phyloP scores from a whole-genome alignment of 2,329 filamentous ascomycete genomes.

The Cylindrodendrum hubeiense region DNA sequence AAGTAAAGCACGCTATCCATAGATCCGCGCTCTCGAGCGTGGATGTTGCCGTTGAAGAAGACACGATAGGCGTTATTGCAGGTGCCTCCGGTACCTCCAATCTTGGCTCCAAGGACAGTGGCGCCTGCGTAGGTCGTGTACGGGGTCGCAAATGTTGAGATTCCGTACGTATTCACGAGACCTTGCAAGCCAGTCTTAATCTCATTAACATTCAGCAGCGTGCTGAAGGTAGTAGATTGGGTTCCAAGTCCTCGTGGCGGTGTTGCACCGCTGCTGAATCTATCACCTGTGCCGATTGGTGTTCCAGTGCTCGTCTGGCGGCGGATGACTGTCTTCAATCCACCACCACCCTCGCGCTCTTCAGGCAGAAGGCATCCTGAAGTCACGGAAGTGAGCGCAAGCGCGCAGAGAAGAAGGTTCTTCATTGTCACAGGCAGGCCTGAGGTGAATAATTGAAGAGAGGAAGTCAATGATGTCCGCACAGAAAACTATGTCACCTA shows the following conservation, averaged over 20 bases:
- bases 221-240: constrained; percentile 67
- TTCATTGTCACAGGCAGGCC: constrained; percentile 16
- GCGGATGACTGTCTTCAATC: constrained; percentile 17
- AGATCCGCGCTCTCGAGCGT: constrained; percentile 65
- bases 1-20: constrained; percentile 68
- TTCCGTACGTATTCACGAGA: constrained; percentile 18
- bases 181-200: constrained; percentile 23
- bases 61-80: constrained; percentile 55
- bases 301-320: constrained; percentile 23
- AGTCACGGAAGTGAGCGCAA: constrained; percentile 8
- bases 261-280: constrained; percentile 20
- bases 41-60: constrained; percentile 63
- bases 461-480: no score
- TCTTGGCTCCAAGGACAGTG: constrained; percentile 53
- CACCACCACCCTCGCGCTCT: constrained; percentile 14
- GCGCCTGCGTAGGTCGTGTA: constrained; percentile 57
- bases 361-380: constrained; percentile 28
- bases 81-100: constrained; percentile 49
- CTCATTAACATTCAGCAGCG: constrained; percentile 24
- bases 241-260: constrained; percentile 47
- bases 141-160: constrained; percentile 52
- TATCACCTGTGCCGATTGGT: constrained; percentile 22
- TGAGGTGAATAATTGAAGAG: no score
- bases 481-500: no score
- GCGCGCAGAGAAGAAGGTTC: neutral